A percentile compares a stretch with the other conserved stretches of the same genome.
Conservation (phyloP, 371 early-diverging fungal species). For the Haplosporangium sp. region DNA sequence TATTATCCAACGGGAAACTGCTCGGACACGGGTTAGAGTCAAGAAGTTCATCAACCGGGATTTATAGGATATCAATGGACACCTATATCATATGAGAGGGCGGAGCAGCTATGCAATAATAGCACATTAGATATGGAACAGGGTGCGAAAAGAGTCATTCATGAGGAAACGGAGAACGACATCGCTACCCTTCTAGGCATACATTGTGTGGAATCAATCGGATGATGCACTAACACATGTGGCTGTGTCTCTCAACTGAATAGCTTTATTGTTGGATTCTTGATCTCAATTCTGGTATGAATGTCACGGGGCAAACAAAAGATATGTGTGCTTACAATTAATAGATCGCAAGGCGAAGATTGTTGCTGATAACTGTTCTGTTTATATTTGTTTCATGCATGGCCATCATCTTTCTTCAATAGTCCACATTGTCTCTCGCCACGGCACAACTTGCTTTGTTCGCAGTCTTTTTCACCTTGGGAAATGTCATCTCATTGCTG, state of each 20-base stretch:
- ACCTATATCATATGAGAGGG: no score
- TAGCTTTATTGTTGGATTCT: slow-evolving; percentile 79
- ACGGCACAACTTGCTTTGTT: slow-evolving; percentile 74
- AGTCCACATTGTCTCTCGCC: slow-evolving; percentile 75
- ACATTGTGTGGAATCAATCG: background rate
- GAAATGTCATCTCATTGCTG: slow-evolving; percentile 87
- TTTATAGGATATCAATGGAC: no score
- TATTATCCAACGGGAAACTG: background rate
- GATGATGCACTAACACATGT: background rate
- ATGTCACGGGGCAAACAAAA: background rate
- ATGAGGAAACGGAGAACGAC: no score
- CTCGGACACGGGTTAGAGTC: no score
- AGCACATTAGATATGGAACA: no score
- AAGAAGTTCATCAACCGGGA: no score
- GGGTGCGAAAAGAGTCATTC: no score
- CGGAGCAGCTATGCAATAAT: no score
- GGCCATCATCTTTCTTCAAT: slow-evolving; percentile 1
- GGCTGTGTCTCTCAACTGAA: slow-evolving; percentile 6
- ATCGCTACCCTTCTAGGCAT: no score
- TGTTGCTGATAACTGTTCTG: background rate
- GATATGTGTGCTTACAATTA: background rate
- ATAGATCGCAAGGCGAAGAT: background rate
- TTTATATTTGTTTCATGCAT: slow-evolving; percentile 3
- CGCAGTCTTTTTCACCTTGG: slow-evolving; percentile 90
- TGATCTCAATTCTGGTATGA: slow-evolving; percentile 79